These are phyloP conservation scores for Neurospora sublineolata DNA, from an alignment of 495 filamentous ascomycete species.

Conservation along the genomic window DNA sequence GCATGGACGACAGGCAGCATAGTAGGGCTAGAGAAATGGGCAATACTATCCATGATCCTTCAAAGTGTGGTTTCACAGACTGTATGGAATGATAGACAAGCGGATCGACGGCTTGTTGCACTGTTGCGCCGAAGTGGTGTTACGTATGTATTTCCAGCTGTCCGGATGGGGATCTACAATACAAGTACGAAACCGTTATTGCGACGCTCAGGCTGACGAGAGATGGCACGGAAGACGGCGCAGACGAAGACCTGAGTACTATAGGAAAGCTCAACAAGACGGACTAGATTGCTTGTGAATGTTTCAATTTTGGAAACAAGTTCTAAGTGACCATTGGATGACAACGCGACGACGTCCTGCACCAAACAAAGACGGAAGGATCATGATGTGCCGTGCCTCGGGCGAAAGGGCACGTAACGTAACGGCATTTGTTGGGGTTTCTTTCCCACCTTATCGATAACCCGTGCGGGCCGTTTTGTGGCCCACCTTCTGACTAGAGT, in stretches of 20 bases:
- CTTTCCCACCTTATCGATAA: conserved; percentile 14
- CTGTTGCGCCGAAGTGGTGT: background rate
- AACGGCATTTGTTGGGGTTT: background rate
- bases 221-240: background rate
- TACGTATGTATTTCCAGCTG: background rate
- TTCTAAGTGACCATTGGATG: background rate
- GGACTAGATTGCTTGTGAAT: background rate
- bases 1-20: background rate
- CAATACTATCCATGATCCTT: background rate
- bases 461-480: conserved; percentile 1
- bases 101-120: background rate
- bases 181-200: background rate
- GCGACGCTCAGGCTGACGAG: background rate
- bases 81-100: background rate
- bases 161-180: background rate
- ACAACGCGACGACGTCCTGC: background rate
- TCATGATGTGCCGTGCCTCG: conserved; percentile 4
- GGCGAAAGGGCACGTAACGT: conserved; percentile 7
- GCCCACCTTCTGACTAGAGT: conserved; percentile 4
- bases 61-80: background rate
- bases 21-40: background rate
- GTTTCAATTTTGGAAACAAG: background rate
- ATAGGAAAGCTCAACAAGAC: background rate
- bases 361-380: background rate
- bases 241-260: background rate